phyloP scores from a whole-genome alignment of 2,329 filamentous ascomycete genomes.

The Penicillium sp. region DNA sequence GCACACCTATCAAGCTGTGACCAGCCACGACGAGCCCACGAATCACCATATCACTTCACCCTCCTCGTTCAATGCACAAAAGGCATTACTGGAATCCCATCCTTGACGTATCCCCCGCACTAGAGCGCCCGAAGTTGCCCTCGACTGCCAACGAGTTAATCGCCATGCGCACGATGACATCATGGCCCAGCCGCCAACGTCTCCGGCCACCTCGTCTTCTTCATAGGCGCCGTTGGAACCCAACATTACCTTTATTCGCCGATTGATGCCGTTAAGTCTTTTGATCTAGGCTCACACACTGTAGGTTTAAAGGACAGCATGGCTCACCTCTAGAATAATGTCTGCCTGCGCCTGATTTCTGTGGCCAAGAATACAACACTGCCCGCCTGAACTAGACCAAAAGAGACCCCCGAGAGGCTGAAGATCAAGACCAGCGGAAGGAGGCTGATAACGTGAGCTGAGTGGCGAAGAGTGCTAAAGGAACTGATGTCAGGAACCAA shows the following conservation, averaged over 20 bases:
- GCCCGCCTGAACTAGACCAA: neutral
- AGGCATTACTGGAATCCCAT: neutral
- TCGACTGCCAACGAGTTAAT: neutral
- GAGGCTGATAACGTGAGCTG: neutral
- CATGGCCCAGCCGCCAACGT: constrained; percentile 6
- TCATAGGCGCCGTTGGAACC: constrained; percentile 21
- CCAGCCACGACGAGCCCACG: neutral
- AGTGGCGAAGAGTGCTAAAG: neutral
- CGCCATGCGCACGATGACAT: constrained; percentile 16
- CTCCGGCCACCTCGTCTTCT: neutral
- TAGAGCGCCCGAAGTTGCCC: neutral
- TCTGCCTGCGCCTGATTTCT: neutral
- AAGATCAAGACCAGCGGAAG: neutral
- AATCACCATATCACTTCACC: neutral
- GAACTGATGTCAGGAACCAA: neutral
- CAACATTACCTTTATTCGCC: constrained; percentile 3
- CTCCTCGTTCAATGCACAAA: neutral
- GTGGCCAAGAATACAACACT: neutral
- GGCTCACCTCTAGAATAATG: neutral
- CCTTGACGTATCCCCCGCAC: neutral
- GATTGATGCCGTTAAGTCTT: neutral
- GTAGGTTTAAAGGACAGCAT: neutral
- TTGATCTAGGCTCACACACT: neutral
- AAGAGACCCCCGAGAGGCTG: neutral
- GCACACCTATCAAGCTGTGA: neutral